phyloP scores from a whole-genome alignment of 2,329 filamentous ascomycete genomes.

The Lasiodiplodia sp. region DNA sequence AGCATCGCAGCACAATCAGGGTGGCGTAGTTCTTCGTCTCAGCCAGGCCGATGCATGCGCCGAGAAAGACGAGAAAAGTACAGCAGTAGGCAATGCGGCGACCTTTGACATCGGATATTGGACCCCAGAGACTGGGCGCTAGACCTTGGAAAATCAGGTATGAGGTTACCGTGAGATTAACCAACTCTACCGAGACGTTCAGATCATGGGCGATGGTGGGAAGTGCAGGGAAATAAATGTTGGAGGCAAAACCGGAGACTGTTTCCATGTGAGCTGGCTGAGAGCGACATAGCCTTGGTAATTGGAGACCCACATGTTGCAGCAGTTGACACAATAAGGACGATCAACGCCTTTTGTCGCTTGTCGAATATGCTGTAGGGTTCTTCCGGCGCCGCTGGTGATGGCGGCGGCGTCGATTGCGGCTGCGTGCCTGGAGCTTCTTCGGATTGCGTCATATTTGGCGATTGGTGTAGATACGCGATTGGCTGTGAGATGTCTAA shows the following conservation, averaged over 20 bases:
- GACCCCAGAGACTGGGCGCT: slow-evolving; percentile 52
- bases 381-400: slow-evolving; percentile 29
- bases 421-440: slow-evolving; percentile 1
- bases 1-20: slow-evolving; percentile 50
- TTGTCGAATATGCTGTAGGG: slow-evolving; percentile 61
- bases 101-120: slow-evolving; percentile 45
- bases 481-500: not conserved
- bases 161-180: slow-evolving; percentile 56
- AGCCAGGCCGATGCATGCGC: slow-evolving; percentile 50
- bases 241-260: slow-evolving; percentile 53
- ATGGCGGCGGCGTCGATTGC: not conserved
- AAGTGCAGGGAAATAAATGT: slow-evolving; percentile 57
- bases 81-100: slow-evolving; percentile 35
- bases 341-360: slow-evolving; percentile 57
- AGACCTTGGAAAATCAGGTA: slow-evolving; percentile 56
- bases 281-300: slow-evolving; percentile 23
- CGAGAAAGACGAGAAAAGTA: slow-evolving; percentile 42
- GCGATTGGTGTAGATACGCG: no score
- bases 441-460: not conserved
- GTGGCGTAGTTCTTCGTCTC: slow-evolving; percentile 46
- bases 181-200: slow-evolving; percentile 41
- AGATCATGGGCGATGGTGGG: slow-evolving; percentile 51
- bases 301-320: slow-evolving; percentile 54
- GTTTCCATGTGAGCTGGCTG: slow-evolving; percentile 8
- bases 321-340: slow-evolving; percentile 57